These are phyloP conservation scores for Hemileia vastatrix DNA, from an alignment of 1,284 basidiomycete species.

Conservation along the genomic window DNA sequence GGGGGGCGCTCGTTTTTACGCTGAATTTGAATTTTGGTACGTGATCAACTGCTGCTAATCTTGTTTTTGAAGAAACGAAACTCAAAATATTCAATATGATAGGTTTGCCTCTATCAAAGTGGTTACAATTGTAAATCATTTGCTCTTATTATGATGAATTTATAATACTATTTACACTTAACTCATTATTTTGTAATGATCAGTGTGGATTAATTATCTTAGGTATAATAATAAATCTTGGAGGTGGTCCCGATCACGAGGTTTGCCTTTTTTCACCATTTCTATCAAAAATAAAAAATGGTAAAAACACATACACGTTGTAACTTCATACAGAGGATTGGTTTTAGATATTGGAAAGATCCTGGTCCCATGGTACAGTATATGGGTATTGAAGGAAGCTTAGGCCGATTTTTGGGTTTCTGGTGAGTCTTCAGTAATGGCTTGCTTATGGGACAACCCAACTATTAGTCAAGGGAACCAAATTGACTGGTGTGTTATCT, in stretches of 20 bases:
- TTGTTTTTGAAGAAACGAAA: not conserved
- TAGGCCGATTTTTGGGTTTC: constrained; percentile 14
- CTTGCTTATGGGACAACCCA: not conserved
- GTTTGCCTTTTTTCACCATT: no score
- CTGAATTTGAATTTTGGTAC: constrained; percentile 20
- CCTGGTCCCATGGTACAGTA: constrained; percentile 48
- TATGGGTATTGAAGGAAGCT: constrained; percentile 18
- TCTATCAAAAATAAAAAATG: no score
- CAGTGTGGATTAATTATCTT: constrained; percentile 18
- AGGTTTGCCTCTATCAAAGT: constrained; percentile 64
- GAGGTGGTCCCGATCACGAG: constrained; percentile 17
- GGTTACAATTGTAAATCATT: constrained; percentile 52
- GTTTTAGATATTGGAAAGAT: constrained; percentile 41
- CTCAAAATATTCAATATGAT: not conserved
- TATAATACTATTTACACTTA: constrained; percentile 13
- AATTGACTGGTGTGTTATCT: constrained; percentile 7
- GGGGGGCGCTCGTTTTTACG: constrained; percentile 36
- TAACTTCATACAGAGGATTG: no score
- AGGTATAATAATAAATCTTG: constrained; percentile 14
- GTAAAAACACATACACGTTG: no score
- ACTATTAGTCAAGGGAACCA: constrained; percentile 6
- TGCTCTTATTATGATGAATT: not conserved
- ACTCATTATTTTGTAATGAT: not conserved
- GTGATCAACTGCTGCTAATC: not conserved
- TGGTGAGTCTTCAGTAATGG: not conserved